phyloP scores from a whole-genome alignment of 805 yeast species.

The Candida pini region DNA sequence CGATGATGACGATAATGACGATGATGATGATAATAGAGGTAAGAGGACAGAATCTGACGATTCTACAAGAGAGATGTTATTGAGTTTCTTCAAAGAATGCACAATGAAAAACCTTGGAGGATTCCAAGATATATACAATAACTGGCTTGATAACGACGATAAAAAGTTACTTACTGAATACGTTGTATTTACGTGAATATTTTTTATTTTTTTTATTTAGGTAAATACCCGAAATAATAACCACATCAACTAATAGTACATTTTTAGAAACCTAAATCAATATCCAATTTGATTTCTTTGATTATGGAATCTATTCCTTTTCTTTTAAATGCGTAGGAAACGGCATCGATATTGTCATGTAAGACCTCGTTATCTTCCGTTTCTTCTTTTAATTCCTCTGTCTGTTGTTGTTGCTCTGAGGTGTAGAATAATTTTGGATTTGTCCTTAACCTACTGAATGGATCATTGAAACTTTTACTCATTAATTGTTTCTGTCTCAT shows the following conservation, averaged over 20 bases:
- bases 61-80: conserved; percentile 33
- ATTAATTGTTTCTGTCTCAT: conserved; percentile 40
- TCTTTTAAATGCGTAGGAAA: conserved; percentile 26
- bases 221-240: background rate
- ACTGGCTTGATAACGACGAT: conserved; percentile 43
- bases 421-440: conserved; percentile 77
- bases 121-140: conserved; percentile 48
- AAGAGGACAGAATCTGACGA: conserved; percentile 29
- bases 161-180: conserved; percentile 45
- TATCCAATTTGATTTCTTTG: conserved; percentile 23
- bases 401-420: conserved; percentile 46
- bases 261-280: conserved; percentile 14
- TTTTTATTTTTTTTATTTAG: background rate
- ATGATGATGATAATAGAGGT: conserved; percentile 13
- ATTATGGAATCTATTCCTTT: conserved; percentile 29
- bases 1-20: conserved; percentile 31
- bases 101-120: conserved; percentile 41
- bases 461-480: conserved; percentile 50
- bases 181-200: conserved; percentile 21
- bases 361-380: no score
- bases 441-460: conserved; percentile 86
- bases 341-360: conserved; percentile 21
- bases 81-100: conserved; percentile 52
- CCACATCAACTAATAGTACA: background rate
- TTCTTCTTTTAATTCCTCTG: conserved; percentile 31